phyloP scores from a whole-genome alignment of 1,284 basidiomycete genomes.

The Microbotryum silenes-acaulis region DNA sequence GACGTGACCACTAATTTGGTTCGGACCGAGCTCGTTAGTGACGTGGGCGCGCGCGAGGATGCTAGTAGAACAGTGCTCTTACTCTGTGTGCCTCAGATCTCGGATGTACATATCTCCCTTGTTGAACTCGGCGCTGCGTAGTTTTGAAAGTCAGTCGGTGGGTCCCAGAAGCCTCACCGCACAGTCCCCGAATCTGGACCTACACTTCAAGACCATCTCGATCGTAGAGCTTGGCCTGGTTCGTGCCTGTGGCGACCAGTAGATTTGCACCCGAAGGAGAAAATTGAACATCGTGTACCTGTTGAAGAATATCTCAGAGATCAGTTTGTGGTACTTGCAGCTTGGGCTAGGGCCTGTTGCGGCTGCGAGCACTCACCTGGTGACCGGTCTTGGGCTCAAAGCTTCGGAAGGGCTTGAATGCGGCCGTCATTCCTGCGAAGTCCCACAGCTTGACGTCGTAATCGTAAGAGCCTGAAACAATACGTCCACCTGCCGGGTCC shows the following conservation, averaged over 20 bases:
- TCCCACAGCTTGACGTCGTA: conserved; percentile 98
- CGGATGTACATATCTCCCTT: conserved; percentile 97
- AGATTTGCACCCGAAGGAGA: conserved; percentile 77
- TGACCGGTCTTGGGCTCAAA: conserved; percentile 92
- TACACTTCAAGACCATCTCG: conserved; percentile 83
- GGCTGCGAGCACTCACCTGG: conserved; percentile 54
- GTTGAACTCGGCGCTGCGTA: conserved; percentile 65
- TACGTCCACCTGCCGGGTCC: conserved; percentile 84
- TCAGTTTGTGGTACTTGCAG: not conserved
- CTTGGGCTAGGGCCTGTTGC: not conserved
- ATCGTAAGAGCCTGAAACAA: conserved; percentile 87
- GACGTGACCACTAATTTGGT: conserved; percentile 70
- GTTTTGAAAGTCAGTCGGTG: not conserved
- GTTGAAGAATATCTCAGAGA: conserved; percentile 5
- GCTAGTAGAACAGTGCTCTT: conserved; percentile 36
- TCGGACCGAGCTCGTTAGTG: not conserved
- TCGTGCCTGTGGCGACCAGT: conserved; percentile 76
- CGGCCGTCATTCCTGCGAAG: conserved; percentile 91
- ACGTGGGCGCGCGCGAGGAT: not conserved
- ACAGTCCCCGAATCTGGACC: conserved; percentile 40
- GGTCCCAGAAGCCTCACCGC: not conserved
- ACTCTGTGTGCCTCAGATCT: conserved; percentile 96
- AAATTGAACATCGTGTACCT: conserved; percentile 84
- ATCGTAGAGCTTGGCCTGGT: conserved; percentile 79
- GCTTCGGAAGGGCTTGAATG: conserved; percentile 82